phyloP scores from a whole-genome alignment of 352 stramenopile species.

The Globisporangium cylindrosporum region DNA sequence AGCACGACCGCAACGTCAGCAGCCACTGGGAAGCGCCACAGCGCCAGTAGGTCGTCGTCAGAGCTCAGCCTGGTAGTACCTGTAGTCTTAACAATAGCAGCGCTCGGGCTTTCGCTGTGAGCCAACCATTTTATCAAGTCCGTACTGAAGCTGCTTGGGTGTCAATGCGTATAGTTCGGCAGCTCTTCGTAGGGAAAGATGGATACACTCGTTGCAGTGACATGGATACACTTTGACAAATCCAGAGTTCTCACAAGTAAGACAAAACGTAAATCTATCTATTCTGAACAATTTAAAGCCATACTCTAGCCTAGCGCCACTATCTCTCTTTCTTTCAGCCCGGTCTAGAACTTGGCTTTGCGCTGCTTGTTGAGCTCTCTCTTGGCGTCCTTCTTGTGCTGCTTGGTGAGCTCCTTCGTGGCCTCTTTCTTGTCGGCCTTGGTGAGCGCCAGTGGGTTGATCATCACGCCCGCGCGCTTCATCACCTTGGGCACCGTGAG shows the following conservation, averaged over 20 bases:
- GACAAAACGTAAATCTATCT: conserved; percentile 11
- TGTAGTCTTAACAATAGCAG: not conserved
- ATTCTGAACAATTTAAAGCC: conserved; percentile 6
- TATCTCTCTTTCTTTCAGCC: not conserved
- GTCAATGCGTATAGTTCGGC: not conserved
- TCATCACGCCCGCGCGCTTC: conserved; percentile 90
- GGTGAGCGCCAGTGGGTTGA: conserved; percentile 89
- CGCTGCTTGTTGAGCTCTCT: conserved; percentile 76
- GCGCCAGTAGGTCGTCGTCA: not conserved
- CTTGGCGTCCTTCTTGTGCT: conserved; percentile 82
- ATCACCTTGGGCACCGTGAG: conserved; percentile 94
- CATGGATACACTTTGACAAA: not conserved
- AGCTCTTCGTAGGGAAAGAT: not conserved
- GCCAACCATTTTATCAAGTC: not conserved
- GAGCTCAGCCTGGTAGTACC: not conserved
- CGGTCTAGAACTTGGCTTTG: conserved; percentile 75
- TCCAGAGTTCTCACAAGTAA: not conserved
- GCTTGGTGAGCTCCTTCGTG: conserved; percentile 73
- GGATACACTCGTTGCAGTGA: not conserved
- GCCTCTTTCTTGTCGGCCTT: conserved; percentile 86
- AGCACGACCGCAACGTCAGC: not conserved
- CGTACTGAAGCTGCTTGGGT: not conserved
- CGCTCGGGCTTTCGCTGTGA: not conserved
- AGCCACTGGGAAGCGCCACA: not conserved
- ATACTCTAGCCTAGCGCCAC: not conserved